Percentiles rank a stretch among this genome's conserved stretches.
These are phyloP conservation scores for Aspergillus flavus DNA, from an alignment of 2,329 filamentous ascomycete genomes.

Conservation along the genomic window DNA sequence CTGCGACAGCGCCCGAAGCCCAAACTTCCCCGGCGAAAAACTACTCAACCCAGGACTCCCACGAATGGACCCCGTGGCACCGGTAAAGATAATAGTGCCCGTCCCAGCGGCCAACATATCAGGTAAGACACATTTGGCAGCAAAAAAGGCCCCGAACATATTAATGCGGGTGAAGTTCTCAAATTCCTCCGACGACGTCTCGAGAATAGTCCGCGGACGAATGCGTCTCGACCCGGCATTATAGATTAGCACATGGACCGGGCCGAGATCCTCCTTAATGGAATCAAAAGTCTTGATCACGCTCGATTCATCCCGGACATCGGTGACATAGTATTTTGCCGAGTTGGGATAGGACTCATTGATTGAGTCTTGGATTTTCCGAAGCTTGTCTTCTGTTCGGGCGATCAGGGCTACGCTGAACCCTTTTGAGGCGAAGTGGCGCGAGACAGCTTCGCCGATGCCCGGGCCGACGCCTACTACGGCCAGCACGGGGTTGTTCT, in stretches of 20 bases:
- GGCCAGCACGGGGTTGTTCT: constrained; percentile 15
- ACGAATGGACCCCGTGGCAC: constrained; percentile 18
- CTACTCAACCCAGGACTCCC: constrained; percentile 17
- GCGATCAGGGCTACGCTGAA: constrained; percentile 21
- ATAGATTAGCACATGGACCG: constrained; percentile 18
- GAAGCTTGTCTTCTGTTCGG: constrained; percentile 14
- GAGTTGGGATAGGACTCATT: constrained; percentile 1
- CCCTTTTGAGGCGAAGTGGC: constrained; percentile 17
- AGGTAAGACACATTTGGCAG: constrained; percentile 15
- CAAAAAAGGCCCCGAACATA: constrained; percentile 19
- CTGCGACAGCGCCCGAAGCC: constrained; percentile 17
- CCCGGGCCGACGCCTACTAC: constrained; percentile 21
- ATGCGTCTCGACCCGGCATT: constrained; percentile 20
- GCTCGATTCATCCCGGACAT: constrained; percentile 14
- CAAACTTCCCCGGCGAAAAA: constrained; percentile 22
- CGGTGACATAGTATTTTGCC: constrained; percentile 17
- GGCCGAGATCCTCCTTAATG: constrained; percentile 18
- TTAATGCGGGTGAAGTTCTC: constrained; percentile 20
- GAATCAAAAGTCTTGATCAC: constrained; percentile 10
- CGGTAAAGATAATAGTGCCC: constrained; percentile 20
- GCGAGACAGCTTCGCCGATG: constrained; percentile 20
- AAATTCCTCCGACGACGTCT: constrained; percentile 17
- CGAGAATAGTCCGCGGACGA: constrained; percentile 16
- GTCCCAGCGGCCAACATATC: constrained; percentile 14
- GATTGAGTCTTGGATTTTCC: constrained; percentile 15